These are phyloP conservation scores for Macroventuria anomochaeta DNA, from an alignment of 2,329 filamentous ascomycete species.

Conservation along the genomic window DNA sequence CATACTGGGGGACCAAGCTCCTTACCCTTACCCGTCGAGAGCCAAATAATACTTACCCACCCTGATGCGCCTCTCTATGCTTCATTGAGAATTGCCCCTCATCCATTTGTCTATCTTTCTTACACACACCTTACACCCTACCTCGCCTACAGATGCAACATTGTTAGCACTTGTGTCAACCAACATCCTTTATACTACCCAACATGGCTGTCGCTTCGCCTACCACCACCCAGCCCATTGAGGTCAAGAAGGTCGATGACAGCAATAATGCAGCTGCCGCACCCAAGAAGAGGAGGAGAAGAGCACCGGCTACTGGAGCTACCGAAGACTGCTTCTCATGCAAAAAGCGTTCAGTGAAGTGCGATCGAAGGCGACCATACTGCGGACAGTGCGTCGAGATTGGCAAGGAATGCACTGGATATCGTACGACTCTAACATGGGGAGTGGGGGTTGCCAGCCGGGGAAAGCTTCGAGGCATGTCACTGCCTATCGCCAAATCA, in stretches of 20 bases:
- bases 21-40: slow-evolving; percentile 35
- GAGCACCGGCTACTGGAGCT: slow-evolving; percentile 86
- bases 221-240: slow-evolving; percentile 40
- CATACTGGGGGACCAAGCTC: slow-evolving; percentile 45
- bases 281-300: slow-evolving; percentile 75
- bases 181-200: slow-evolving; percentile 15
- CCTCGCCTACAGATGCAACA: slow-evolving; percentile 43
- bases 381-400: slow-evolving; percentile 93
- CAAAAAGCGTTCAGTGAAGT: slow-evolving; percentile 80
- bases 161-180: slow-evolving; percentile 27
- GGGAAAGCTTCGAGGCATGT: slow-evolving; percentile 89
- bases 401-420: slow-evolving; percentile 91
- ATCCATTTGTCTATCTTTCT: slow-evolving; percentile 44
- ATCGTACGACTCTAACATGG: slow-evolving; percentile 97
- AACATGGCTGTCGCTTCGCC: slow-evolving; percentile 44
- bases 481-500: slow-evolving; percentile 67
- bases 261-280: slow-evolving; percentile 39
- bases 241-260: slow-evolving; percentile 43
- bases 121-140: slow-evolving; percentile 41
- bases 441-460: slow-evolving; percentile 93
- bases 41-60: slow-evolving; percentile 51
- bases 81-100: slow-evolving; percentile 48
- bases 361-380: slow-evolving; percentile 90
- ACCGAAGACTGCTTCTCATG: slow-evolving; percentile 96
- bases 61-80: slow-evolving; percentile 46